These are phyloP conservation scores for Chloropicon primus DNA, from an alignment of 139 green algal species.

Conservation along the genomic window DNA sequence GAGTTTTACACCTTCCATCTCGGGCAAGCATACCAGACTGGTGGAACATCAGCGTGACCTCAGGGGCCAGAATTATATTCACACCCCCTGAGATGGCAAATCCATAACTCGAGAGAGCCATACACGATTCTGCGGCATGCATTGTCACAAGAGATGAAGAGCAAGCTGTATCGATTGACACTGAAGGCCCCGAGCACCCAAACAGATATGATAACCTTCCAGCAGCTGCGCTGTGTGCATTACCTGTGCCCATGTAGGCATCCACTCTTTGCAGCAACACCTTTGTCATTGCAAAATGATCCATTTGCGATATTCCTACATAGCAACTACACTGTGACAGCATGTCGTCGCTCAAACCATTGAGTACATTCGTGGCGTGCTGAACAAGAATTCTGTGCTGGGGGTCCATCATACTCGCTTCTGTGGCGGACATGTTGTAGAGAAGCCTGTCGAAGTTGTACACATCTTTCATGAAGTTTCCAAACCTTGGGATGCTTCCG, in stretches of 20 bases:
- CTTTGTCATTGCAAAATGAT: not conserved
- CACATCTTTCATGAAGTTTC: not conserved
- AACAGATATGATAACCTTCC: conserved; percentile 31
- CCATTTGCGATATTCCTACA: not conserved
- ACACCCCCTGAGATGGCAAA: conserved; percentile 43
- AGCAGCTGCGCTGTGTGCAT: conserved; percentile 42
- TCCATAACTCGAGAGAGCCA: not conserved
- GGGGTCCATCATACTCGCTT: conserved; percentile 31
- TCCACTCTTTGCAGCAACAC: conserved; percentile 3
- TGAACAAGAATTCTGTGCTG: conserved; percentile 42
- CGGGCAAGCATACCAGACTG: conserved; percentile 51
- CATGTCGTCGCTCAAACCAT: not conserved
- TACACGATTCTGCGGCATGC: not conserved
- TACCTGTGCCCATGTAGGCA: conserved; percentile 54
- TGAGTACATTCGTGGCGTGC: not conserved
- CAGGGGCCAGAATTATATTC: conserved; percentile 47
- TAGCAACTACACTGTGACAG: not conserved
- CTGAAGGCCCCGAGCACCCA: conserved; percentile 3
- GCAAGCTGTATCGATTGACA: conserved; percentile 17
- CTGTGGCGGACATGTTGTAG: conserved; percentile 5
- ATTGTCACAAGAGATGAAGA: conserved; percentile 8
- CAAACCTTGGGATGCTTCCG: not conserved
- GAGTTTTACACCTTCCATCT: conserved; percentile 70
- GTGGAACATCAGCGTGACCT: conserved; percentile 62
- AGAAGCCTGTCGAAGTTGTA: not conserved